Conservation (phyloP, 768 basidiomycete genomes). For the Xanthoconium stramineum region DNA sequence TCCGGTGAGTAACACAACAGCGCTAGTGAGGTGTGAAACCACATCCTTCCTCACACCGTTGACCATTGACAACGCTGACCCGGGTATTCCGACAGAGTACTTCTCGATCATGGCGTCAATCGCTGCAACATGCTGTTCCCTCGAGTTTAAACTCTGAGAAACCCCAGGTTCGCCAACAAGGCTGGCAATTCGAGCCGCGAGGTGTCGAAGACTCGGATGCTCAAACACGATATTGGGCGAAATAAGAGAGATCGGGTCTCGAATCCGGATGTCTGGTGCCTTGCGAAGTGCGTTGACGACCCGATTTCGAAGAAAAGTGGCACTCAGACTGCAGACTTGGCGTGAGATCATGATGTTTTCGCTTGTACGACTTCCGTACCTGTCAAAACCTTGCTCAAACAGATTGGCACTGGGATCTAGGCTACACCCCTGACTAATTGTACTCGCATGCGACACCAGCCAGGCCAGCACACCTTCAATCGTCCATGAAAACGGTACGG, state of each 20-base stretch:
- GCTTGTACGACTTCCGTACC: neutral
- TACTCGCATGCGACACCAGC: neutral
- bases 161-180: neutral
- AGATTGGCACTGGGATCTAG: neutral
- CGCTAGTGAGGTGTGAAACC: neutral
- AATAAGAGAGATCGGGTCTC: conserved; percentile 19
- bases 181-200: conserved; percentile 4
- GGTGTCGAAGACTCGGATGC: conserved; percentile 34
- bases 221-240: conserved; percentile 32
- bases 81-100: neutral
- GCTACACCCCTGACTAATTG: neutral
- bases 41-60: neutral
- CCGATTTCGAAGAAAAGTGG: conserved; percentile 15
- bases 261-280: conserved; percentile 16
- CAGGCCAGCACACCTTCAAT: neutral
- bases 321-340: conserved; percentile 17
- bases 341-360: neutral
- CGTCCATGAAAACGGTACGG: neutral
- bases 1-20: conserved; percentile 32
- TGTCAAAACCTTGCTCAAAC: neutral
- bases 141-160: neutral
- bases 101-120: conserved; percentile 29
- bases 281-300: conserved; percentile 16
- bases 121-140: neutral
- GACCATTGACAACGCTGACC: neutral